A percentile compares a stretch with the other conserved stretches of the same genome.
phyloP scores from a whole-genome alignment of 2,329 filamentous ascomycete genomes.

The Fusarium sterilihyphosum region DNA sequence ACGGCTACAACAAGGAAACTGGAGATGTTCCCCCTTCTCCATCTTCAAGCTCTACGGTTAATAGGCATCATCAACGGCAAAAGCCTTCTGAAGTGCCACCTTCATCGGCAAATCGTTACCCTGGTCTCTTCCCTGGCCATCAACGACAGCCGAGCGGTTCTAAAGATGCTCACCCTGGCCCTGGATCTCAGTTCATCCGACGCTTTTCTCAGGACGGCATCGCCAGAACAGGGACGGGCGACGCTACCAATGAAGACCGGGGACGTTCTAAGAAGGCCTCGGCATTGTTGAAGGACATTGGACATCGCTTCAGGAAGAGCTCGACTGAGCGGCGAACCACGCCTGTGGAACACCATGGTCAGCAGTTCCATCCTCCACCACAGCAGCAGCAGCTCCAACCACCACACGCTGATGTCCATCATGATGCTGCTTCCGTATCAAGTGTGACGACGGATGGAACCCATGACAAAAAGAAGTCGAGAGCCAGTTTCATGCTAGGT shows the following conservation, averaged over 20 bases:
- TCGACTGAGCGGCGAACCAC: slow-evolving; percentile 48
- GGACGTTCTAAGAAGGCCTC: slow-evolving; percentile 52
- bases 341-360: slow-evolving; percentile 32
- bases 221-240: slow-evolving; percentile 45
- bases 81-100: slow-evolving; percentile 56
- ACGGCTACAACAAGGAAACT: slow-evolving; percentile 59
- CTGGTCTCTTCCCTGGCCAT: slow-evolving; percentile 54
- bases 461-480: slow-evolving; percentile 49
- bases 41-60: slow-evolving; percentile 16
- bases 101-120: slow-evolving; percentile 61
- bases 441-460: slow-evolving; percentile 54
- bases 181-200: slow-evolving; percentile 28
- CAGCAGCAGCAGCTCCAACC: slow-evolving; percentile 3
- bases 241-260: slow-evolving; percentile 45
- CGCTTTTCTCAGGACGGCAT: slow-evolving; percentile 39
- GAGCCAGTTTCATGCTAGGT: slow-evolving; percentile 53
- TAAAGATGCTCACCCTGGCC: slow-evolving; percentile 6
- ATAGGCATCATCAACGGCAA: slow-evolving; percentile 37
- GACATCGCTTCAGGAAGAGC: slow-evolving; percentile 53
- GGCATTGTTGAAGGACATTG: slow-evolving; percentile 63
- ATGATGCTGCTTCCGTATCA: slow-evolving; percentile 55
- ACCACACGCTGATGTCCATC: slow-evolving; percentile 10
- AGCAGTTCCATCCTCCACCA: slow-evolving; percentile 17
- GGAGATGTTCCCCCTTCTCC: slow-evolving; percentile 45
- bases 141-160: slow-evolving; percentile 33